Conservation (phyloP, 257 asterid species). For the Parsonsia alboflavescens region DNA sequence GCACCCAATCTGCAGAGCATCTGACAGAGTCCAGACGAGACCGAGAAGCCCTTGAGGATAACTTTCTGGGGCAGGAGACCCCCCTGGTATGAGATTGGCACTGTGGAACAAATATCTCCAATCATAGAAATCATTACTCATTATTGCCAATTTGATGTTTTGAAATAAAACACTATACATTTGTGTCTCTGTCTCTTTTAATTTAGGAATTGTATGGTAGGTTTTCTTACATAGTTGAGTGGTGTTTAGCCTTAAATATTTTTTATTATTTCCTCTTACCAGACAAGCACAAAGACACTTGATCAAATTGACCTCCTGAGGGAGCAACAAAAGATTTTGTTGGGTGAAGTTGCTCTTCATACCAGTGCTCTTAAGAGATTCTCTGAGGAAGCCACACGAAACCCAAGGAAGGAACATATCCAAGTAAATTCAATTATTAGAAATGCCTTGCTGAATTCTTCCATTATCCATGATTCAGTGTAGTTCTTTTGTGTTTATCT, state of each 20-base stretch:
- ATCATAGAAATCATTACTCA: neutral
- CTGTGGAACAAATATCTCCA: neutral
- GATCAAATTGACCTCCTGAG: conserved; percentile 88
- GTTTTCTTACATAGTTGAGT: neutral
- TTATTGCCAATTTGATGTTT: neutral
- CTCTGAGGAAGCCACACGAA: conserved; percentile 61
- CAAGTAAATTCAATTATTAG: conserved; percentile 44
- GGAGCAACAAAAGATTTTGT: conserved; percentile 89
- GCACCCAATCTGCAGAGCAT: conserved; percentile 51
- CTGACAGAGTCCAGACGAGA: conserved; percentile 50
- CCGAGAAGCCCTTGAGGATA: conserved; percentile 56
- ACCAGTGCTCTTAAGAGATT: conserved; percentile 74
- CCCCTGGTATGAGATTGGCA: conserved; percentile 51
- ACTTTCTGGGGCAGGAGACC: conserved; percentile 58
- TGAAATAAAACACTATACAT: neutral
- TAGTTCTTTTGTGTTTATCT: conserved; percentile 14
- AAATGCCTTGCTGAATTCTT: neutral
- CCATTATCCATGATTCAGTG: neutral
- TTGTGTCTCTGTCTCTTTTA: neutral
- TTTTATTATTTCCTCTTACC: conserved; percentile 19
- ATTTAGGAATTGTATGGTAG: neutral
- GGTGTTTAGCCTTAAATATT: conserved; percentile 6
- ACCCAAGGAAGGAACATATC: conserved; percentile 56
- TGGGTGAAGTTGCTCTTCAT: conserved; percentile 88
- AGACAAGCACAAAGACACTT: conserved; percentile 63